Base-by-base conservation (phyloP, 345 rosid genomes). In the Arabidopsis suecica region DNA sequence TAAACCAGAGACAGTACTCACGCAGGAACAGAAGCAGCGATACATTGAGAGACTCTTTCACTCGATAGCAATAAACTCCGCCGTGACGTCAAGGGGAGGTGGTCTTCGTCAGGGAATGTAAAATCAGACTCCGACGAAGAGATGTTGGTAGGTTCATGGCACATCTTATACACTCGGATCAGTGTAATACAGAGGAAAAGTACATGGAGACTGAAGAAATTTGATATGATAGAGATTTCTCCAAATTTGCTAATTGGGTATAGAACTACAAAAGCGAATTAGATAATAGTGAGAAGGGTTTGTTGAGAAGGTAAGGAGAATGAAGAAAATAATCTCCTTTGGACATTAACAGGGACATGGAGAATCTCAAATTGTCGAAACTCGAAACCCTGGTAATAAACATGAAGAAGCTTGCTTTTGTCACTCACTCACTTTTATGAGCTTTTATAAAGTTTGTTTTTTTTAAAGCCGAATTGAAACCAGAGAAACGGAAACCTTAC, bases 61-160 rank as follows among this genome's bases (percentile, higher is more conserved):
- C 30, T 60, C 0, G 74, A 14, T 20, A 45, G 61, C 58, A 78
- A 32, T 13, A 71, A 71, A 71, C 56, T 65, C 14, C 77, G 76
- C 2, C 81, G 62, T 23, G 56, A 8, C 23, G 64, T 42, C 50
- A 78, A 71, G 12, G 81, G 77, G 5, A 78, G 41, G 71, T 78
- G 57, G 42, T 78, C 73, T 71, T 58, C 56, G 28, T 77, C 76
- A 47, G 37, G 36, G 61, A 55, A 65, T 28, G 42, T 30, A 41
- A 34, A 22, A 1, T 12, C 18, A 0, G 58, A 71, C 23, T 40
- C 77, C n/a, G 9, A 13, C 13, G 23, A 49, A 78, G 76, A 50
- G 51, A 58, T 42, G 13, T 55, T 55, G 44, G 18, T 65, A 40
- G 72, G 73, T 50, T 78, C 68, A 58, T 71, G 55, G 1, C 77